Conservation (phyloP, 176 grass and related monocot genomes). For the Zizania latifolia region DNA sequence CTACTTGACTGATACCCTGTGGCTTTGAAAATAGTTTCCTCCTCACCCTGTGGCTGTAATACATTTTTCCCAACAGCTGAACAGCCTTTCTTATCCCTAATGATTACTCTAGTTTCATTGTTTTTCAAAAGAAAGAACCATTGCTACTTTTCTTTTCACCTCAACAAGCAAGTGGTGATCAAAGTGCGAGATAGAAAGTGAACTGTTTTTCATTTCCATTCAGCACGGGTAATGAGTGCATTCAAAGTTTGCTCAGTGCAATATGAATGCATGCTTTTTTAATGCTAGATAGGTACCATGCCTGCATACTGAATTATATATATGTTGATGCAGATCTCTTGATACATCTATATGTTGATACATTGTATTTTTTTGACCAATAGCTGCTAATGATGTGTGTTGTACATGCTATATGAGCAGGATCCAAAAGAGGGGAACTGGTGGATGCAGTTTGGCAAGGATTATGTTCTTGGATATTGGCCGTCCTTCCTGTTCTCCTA, state of each 20-base stretch:
- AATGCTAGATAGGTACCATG: not conserved
- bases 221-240: conserved; percentile 45
- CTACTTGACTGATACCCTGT: conserved; percentile 25
- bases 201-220: conserved; percentile 17
- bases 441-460: conserved; percentile 95
- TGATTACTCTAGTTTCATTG: conserved; percentile 34
- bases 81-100: conserved; percentile 33
- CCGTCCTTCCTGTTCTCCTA: conserved; percentile 88
- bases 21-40: conserved; percentile 30
- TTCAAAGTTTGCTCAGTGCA: not conserved
- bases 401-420: conserved; percentile 23
- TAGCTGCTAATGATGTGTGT: not conserved
- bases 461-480: conserved; percentile 88
- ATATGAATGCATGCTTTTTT: not conserved
- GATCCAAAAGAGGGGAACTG: conserved; percentile 92
- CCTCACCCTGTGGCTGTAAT: conserved; percentile 14
- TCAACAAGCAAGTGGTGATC: conserved; percentile 20
- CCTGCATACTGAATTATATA: not conserved
- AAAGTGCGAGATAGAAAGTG: conserved; percentile 20
- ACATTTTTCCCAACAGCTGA: conserved; percentile 17
- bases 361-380: not conserved
- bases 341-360: not conserved
- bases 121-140: conserved; percentile 39
- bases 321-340: not conserved
- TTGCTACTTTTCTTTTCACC: conserved; percentile 41